phyloP scores from a whole-genome alignment of 768 basidiomycete species.

The Daedaleopsis sinensis region DNA sequence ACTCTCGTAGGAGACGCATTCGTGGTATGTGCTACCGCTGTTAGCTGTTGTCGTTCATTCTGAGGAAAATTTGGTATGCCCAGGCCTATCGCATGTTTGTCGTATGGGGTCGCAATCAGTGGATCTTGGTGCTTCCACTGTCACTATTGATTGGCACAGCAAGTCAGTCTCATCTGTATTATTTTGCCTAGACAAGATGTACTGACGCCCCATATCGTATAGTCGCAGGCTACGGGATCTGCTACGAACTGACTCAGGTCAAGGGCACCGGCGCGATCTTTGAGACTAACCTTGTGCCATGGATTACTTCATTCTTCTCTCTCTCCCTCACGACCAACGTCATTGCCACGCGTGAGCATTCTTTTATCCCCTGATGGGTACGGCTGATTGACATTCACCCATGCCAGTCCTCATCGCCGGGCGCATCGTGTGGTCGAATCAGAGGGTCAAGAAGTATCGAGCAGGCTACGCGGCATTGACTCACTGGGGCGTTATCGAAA shows the following conservation, averaged over 20 bases:
- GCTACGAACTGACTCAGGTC: background rate
- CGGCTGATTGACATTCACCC: too few species aligned
- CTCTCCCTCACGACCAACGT: constrained; percentile 4
- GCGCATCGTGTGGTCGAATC: constrained; percentile 6
- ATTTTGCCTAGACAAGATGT: background rate
- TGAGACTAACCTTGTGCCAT: background rate
- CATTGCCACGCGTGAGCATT: background rate
- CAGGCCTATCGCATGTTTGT: constrained; percentile 14
- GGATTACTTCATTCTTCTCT: constrained; percentile 1
- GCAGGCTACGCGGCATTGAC: background rate
- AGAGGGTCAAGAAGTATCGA: background rate
- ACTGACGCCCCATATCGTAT: background rate
- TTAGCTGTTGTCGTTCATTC: background rate
- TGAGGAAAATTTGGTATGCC: background rate
- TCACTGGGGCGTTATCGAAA: constrained; percentile 6
- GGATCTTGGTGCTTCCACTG: constrained; percentile 4
- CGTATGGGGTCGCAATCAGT: constrained; percentile 1
- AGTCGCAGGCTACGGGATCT: constrained; percentile 4
- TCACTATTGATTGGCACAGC: constrained; percentile 7
- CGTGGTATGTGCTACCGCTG: constrained; percentile 1
- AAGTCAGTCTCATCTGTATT: background rate
- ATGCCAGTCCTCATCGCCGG: constrained; percentile 8
- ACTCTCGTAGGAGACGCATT: constrained; percentile 12
- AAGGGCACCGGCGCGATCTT: constrained; percentile 1
- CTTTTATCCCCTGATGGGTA: background rate